Evolutionary conservation across 202 grass and related monocot genomes (phyloP).

Genomic region (Setaria italica): DNA sequence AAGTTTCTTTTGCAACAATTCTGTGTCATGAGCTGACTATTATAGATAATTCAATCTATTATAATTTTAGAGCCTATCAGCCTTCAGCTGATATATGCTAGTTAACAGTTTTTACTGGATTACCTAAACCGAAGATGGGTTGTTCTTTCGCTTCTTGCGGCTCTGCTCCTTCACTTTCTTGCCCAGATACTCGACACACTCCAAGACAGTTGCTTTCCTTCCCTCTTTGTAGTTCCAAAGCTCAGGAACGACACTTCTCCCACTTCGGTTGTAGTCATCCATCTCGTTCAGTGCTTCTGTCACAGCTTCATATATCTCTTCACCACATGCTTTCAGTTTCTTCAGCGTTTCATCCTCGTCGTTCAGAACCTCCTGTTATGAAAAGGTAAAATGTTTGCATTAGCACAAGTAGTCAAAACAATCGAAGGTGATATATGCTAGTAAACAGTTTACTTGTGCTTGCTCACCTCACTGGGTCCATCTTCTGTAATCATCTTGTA

Average conservation of each 20-base stretch:
- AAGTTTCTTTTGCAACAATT: neutral
- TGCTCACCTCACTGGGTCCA: neutral
- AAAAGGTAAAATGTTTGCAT: neutral
- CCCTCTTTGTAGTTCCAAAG: conserved; percentile 17
- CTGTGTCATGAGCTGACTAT: neutral
- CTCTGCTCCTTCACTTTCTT: no score
- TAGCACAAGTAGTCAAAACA: neutral
- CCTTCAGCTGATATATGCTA: no score
- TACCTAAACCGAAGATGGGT: no score
- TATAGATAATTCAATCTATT: neutral
- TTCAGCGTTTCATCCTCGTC: neutral
- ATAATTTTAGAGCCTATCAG: neutral
- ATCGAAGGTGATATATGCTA: neutral
- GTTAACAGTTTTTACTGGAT: no score
- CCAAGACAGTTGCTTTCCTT: no score
- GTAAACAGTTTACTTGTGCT: neutral
- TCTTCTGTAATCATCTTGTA: conserved; percentile 18
- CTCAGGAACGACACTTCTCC: neutral
- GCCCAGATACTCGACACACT: no score
- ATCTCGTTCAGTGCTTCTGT: neutral
- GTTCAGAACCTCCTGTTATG: conserved; percentile 1
- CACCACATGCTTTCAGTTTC: neutral
- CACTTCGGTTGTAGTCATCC: neutral
- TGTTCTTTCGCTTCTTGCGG: no score
- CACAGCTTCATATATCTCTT: neutral